These are phyloP conservation scores for Paxillus involutus DNA, from an alignment of 768 basidiomycete species.

Conservation along the genomic window DNA sequence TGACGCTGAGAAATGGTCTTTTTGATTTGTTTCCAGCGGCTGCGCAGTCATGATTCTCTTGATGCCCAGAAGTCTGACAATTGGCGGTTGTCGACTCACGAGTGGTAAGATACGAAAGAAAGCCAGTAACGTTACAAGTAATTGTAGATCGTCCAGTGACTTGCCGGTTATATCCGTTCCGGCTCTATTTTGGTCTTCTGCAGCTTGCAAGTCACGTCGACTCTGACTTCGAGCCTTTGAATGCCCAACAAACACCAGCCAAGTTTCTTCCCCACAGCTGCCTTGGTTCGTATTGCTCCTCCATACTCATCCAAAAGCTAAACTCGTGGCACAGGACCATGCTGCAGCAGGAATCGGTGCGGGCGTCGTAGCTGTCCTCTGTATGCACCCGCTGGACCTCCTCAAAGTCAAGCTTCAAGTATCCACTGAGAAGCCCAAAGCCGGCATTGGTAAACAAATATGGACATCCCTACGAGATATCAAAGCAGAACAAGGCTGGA, in stretches of 20 bases:
- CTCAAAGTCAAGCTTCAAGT: slow-evolving; percentile 95
- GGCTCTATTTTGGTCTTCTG: not conserved
- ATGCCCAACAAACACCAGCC: slow-evolving; percentile 33
- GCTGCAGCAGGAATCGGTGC: slow-evolving; percentile 92
- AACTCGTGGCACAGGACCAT: slow-evolving; percentile 70
- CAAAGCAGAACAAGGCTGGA: slow-evolving; percentile 71
- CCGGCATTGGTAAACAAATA: slow-evolving; percentile 70
- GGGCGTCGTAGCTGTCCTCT: slow-evolving; percentile 87
- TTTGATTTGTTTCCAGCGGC: not conserved
- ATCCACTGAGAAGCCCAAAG: slow-evolving; percentile 60
- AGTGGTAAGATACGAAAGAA: not conserved
- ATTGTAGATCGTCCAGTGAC: too few species aligned
- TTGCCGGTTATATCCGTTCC: not conserved
- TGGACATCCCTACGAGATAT: slow-evolving; percentile 75
- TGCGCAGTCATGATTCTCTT: not conserved
- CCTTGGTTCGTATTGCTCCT: slow-evolving; percentile 24
- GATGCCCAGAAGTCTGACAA: not conserved
- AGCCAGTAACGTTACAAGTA: too few species aligned
- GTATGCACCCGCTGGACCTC: slow-evolving; percentile 97
- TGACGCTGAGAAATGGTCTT: not conserved
- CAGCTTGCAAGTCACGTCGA: not conserved
- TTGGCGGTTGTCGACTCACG: not conserved
- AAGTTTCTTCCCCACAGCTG: slow-evolving; percentile 43
- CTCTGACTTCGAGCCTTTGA: not conserved
- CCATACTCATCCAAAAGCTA: not conserved